Conservation (phyloP, 2,329 filamentous ascomycete species). For the Apiospora marii region DNA sequence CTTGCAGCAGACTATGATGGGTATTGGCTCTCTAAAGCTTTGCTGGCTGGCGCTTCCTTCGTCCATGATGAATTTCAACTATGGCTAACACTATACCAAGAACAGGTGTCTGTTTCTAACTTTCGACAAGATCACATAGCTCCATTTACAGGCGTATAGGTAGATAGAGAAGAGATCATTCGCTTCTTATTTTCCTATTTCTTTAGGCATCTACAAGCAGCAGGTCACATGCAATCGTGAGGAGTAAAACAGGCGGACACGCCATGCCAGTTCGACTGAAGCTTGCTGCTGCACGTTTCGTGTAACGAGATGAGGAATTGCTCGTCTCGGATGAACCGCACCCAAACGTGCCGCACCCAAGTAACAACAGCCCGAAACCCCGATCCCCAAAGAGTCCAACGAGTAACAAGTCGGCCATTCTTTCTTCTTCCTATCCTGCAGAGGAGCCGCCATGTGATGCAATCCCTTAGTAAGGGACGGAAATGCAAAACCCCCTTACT, state of each 20-base stretch:
- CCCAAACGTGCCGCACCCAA: neutral
- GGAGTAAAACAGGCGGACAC: neutral
- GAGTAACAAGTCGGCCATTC: neutral
- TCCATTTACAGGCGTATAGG: neutral
- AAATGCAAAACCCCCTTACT: neutral
- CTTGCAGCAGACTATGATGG: slow-evolving; percentile 16
- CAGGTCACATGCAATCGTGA: neutral
- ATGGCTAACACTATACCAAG: neutral
- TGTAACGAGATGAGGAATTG: neutral
- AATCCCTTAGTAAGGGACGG: neutral
- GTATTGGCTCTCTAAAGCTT: neutral
- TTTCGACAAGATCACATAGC: too few relatives aligned
- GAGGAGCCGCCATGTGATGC: neutral
- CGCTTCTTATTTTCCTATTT: neutral
- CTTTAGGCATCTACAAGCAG: neutral
- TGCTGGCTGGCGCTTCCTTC: neutral
- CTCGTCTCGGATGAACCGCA: neutral
- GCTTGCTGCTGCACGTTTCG: slow-evolving; percentile 12
- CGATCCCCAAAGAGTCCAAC: neutral
- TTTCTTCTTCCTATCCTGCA: neutral
- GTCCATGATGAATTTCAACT: neutral
- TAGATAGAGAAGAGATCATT: neutral
- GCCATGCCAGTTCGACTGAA: neutral
- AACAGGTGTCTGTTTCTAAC: neutral
- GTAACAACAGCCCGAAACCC: neutral